phyloP scores from a whole-genome alignment of 352 stramenopile genomes.

The Globisporangium viniferum region DNA sequence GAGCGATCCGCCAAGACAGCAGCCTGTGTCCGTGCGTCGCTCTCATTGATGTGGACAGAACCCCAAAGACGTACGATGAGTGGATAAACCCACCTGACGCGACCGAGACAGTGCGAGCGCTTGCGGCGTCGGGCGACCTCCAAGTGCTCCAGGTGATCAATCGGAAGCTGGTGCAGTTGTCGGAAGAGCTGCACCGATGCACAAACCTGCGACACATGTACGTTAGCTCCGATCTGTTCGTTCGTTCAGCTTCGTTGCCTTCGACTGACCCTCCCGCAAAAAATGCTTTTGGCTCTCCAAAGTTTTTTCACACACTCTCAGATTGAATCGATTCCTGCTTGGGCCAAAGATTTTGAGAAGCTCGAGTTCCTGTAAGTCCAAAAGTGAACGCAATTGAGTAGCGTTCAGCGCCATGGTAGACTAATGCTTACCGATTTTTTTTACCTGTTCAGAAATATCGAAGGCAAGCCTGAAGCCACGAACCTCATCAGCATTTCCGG shows the following conservation, averaged over 20 bases:
- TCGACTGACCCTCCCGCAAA: not conserved
- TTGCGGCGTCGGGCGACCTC: conserved; percentile 28
- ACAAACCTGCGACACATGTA: conserved; percentile 38
- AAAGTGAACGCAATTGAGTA: no score
- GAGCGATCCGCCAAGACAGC: not conserved
- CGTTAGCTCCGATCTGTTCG: not conserved
- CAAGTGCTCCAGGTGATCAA: conserved; percentile 35
- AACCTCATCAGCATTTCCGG: no score
- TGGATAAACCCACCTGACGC: conserved; percentile 29
- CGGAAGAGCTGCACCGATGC: conserved; percentile 26
- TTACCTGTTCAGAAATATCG: no score
- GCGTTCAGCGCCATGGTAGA: no score
- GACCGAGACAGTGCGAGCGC: conserved; percentile 15
- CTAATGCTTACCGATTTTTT: no score
- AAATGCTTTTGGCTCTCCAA: no score
- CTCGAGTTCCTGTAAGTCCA: conserved; percentile 38
- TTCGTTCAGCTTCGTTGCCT: not conserved
- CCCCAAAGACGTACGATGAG: conserved; percentile 31
- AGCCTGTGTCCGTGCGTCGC: conserved; percentile 28
- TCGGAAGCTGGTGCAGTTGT: conserved; percentile 17
- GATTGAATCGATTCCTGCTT: conserved; percentile 21
- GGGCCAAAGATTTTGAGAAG: conserved; percentile 28
- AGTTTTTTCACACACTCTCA: conserved; percentile 29
- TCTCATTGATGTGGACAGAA: conserved; percentile 28
- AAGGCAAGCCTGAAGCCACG: no score